Evolutionary conservation across 768 basidiomycete genomes (phyloP).

Genomic region (Tulasnella sp.): DNA sequence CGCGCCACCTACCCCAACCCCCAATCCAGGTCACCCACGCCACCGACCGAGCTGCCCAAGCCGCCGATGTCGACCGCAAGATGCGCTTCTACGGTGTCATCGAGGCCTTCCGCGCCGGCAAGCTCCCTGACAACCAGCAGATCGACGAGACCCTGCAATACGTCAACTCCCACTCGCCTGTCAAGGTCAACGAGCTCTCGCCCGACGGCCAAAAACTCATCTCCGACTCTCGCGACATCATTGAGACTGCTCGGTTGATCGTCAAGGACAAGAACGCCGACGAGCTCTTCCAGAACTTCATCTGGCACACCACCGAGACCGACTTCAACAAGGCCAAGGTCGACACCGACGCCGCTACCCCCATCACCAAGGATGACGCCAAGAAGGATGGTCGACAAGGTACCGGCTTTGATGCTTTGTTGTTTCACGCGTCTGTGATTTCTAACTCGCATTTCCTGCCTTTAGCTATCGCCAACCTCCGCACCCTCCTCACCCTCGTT

Average conservation of each 20-base stretch:
- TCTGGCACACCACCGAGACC: conserved; percentile 71
- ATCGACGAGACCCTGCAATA: conserved; percentile 71
- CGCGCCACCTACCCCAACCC: conserved; percentile 44
- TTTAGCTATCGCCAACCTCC: conserved; percentile 78
- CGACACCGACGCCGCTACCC: conserved; percentile 43
- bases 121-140: conserved; percentile 75
- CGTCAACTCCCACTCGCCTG: conserved; percentile 55
- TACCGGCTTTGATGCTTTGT: conserved; percentile 33
- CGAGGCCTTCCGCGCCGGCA: conserved; percentile 73
- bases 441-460: not conserved
- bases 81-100: conserved; percentile 77
- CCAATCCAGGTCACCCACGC: conserved; percentile 66
- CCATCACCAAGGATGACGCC: conserved; percentile 55
- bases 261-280: conserved; percentile 84
- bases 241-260: conserved; percentile 63
- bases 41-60: conserved; percentile 7
- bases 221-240: conserved; percentile 71
- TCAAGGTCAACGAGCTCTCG: conserved; percentile 64
- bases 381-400: conserved; percentile 62
- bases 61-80: conserved; percentile 33
- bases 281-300: conserved; percentile 87
- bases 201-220: conserved; percentile 72
- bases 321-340: conserved; percentile 46
- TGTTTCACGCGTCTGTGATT: not conserved
- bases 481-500: conserved; percentile 80